Conservation (phyloP, 306 rosid species). For the Pyrus pyrifolia region DNA sequence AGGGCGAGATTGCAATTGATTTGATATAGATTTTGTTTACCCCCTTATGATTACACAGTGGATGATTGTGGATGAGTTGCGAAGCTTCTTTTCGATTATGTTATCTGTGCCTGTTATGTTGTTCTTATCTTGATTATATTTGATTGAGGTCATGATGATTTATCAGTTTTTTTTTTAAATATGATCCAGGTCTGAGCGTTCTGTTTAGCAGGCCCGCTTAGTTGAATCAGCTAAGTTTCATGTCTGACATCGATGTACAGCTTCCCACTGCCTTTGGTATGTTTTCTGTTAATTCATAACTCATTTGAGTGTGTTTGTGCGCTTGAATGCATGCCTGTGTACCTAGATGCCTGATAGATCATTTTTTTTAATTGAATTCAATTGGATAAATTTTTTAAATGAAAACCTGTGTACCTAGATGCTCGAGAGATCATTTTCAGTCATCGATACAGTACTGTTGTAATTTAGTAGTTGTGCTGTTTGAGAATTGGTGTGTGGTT, state of each 20-base stretch:
- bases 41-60: neutral
- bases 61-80: neutral
- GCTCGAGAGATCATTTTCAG: neutral
- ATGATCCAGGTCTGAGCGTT: conserved; percentile 38
- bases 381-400: neutral
- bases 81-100: neutral
- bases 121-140: neutral
- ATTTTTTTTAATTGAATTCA: neutral
- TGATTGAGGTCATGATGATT: neutral
- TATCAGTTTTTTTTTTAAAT: neutral
- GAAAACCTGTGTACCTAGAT: neutral
- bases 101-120: neutral
- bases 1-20: neutral
- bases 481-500: neutral
- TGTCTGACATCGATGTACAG: conserved; percentile 73
- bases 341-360: too few species aligned
- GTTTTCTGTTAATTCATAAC: conserved; percentile 8
- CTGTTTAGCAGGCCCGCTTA: conserved; percentile 29
- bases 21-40: neutral
- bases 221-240: conserved; percentile 43
- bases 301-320: neutral
- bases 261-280: conserved; percentile 70
- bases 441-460: neutral
- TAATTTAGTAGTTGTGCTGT: neutral
- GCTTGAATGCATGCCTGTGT: neutral